Base-by-base conservation (phyloP, 768 basidiomycete species). In the Kwoniella pini region DNA sequence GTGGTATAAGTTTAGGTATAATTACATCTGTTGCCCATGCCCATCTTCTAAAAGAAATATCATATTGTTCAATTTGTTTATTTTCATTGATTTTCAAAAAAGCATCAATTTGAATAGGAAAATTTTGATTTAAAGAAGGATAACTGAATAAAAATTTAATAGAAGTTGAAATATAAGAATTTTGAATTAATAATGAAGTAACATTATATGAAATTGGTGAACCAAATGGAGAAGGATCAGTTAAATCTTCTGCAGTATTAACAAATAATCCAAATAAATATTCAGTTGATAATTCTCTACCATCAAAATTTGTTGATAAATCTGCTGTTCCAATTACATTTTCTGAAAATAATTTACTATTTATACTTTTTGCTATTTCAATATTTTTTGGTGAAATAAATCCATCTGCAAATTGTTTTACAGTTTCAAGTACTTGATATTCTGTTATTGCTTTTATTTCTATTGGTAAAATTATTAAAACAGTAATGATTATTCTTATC, bases 201-300 rank as follows among this genome's bases (percentile, higher is more conserved):
- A 71, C 67, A 46, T 71, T 68, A 51, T 71, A 68, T 5, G 67
- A 60, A 17, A 61, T 38, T 1, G 70, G 70, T 0, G 38, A 15
- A 40, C 70, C 70, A 31, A 68, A 49, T 0, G 59, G 62, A 3
- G 60, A 60, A 4, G 69, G 69, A n/a, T 55, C 58, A 19, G 13
- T 51, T 12, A 50, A 45, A 30, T 68, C 60, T 28, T 61, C 46
- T 17, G 53, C 60, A 5, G 48, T 50, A 33, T 62, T 60, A 27
- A 59, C 58, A 39, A 71, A 71, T 3, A 66, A 58, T 17, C 69
- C 69, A 39, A 71, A 71, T 24, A 70, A 56, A 6, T 17, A 65
- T 64, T 67, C 31, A 63, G 70, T 71, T 9, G 67, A 57, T 9
- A 63, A 27, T 50, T 68, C 67, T 53, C 67, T 22, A 4, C 67